These are phyloP conservation scores for Cordyceps farinosa DNA, from an alignment of 2,329 filamentous ascomycete genomes.

Conservation along the genomic window DNA sequence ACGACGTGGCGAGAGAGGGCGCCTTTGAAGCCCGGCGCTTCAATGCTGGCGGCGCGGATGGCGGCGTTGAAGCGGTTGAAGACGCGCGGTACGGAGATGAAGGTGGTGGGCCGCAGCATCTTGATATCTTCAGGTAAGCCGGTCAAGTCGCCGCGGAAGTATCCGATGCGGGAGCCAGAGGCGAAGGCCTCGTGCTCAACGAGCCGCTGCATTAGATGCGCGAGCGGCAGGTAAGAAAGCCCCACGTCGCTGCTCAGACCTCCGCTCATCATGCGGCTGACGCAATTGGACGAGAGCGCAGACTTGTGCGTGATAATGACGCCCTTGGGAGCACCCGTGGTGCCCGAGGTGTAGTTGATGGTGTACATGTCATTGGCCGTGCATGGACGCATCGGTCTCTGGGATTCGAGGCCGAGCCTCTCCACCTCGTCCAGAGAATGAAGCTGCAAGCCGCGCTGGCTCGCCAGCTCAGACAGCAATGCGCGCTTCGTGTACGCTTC, in stretches of 20 bases:
- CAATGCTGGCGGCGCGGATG: slow-evolving; percentile 73
- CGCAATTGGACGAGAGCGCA: slow-evolving; percentile 68
- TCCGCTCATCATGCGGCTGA: slow-evolving; percentile 53
- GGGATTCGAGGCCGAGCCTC: slow-evolving; percentile 67
- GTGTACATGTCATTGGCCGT: slow-evolving; percentile 74
- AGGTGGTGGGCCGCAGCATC: slow-evolving; percentile 73
- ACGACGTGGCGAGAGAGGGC: slow-evolving; percentile 77
- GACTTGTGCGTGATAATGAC: slow-evolving; percentile 79
- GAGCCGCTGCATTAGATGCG: slow-evolving; percentile 89
- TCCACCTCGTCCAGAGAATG: slow-evolving; percentile 80
- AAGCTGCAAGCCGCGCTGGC: slow-evolving; percentile 70
- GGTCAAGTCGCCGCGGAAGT: slow-evolving; percentile 88
- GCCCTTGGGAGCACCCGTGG: slow-evolving; percentile 78
- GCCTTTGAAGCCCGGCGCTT: slow-evolving; percentile 76
- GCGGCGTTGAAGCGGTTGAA: slow-evolving; percentile 87
- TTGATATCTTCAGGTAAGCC: slow-evolving; percentile 90
- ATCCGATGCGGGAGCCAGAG: slow-evolving; percentile 73
- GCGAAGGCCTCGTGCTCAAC: slow-evolving; percentile 73
- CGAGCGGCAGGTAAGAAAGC: slow-evolving; percentile 86
- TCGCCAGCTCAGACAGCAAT: slow-evolving; percentile 71
- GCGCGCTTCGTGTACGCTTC: slow-evolving; percentile 74
- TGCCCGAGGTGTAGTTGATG: slow-evolving; percentile 88
- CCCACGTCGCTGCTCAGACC: slow-evolving; percentile 56
- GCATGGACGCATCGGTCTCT: slow-evolving; percentile 68
- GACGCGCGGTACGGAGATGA: slow-evolving; percentile 85